Percentiles rank a stretch among this genome's conserved stretches.
Conservation (phyloP, 768 basidiomycete species). For the Kwoniella dejecticola region DNA sequence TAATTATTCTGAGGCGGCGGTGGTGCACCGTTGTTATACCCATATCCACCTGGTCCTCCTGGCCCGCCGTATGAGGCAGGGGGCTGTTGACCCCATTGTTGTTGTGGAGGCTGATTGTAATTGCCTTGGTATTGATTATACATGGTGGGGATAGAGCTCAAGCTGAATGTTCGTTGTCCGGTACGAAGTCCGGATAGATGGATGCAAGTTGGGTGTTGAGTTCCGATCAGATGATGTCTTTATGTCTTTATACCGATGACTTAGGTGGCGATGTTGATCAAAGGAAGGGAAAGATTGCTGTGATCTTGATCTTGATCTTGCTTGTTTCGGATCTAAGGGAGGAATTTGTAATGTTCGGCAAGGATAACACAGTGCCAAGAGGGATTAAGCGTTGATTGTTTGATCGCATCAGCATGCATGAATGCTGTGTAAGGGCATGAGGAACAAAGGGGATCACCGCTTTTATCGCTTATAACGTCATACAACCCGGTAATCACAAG, state of each 20-base stretch:
- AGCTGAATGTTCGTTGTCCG: not conserved
- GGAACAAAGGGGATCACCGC: too few species aligned
- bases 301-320: not conserved
- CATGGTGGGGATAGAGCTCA: constrained; percentile 9
- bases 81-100: constrained; percentile 22
- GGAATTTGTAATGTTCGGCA: not conserved
- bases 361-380: not conserved
- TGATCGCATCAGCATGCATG: not conserved
- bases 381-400: not conserved
- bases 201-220: too few species aligned
- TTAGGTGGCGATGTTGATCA: not conserved
- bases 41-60: constrained; percentile 14
- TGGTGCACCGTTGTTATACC: constrained; percentile 23
- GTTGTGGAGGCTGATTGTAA: constrained; percentile 14
- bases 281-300: constrained; percentile 4
- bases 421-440: not conserved
- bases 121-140: constrained; percentile 19
- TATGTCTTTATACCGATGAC: not conserved
- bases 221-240: too few species aligned
- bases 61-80: constrained; percentile 15
- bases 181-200: not conserved
- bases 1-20: constrained; percentile 18
- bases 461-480: too few species aligned
- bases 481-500: too few species aligned
- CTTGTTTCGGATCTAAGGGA: constrained; percentile 1